phyloP scores from a whole-genome alignment of 1,284 basidiomycete species.

The Boletus sp. region DNA sequence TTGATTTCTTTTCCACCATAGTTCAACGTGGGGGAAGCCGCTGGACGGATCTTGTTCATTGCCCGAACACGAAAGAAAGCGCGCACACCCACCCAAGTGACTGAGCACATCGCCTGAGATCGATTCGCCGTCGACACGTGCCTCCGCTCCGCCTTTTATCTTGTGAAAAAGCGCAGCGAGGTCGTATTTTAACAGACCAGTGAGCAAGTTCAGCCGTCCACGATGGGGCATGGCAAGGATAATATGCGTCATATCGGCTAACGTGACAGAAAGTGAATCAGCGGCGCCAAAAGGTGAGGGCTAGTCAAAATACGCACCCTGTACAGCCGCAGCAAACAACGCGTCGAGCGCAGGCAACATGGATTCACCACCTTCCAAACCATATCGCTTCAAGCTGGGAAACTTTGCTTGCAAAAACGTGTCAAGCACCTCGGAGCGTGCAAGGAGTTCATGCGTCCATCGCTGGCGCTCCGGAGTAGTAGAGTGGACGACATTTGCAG shows the following conservation, averaged over 20 bases:
- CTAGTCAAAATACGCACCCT: conserved; percentile 41
- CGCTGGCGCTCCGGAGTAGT: conserved; percentile 35
- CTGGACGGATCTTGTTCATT: conserved; percentile 32
- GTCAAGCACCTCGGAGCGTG: conserved; percentile 77
- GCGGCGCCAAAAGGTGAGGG: neutral
- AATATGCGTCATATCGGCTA: conserved; percentile 67
- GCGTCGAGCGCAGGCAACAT: conserved; percentile 84
- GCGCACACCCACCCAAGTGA: conserved; percentile 57
- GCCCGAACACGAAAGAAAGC: neutral
- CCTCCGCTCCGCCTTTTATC: conserved; percentile 75
- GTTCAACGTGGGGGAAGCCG: conserved; percentile 54
- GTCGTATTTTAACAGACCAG: conserved; percentile 65
- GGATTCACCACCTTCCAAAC: conserved; percentile 84
- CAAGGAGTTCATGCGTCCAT: conserved; percentile 66
- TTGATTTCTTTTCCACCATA: conserved; percentile 56
- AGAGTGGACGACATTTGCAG: conserved; percentile 22
- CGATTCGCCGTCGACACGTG: conserved; percentile 57
- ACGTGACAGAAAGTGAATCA: conserved; percentile 4
- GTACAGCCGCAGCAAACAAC: conserved; percentile 64
- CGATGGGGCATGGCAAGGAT: conserved; percentile 82
- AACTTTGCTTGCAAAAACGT: conserved; percentile 79
- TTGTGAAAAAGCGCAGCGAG: conserved; percentile 77
- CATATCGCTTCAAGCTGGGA: conserved; percentile 80
- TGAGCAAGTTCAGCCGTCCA: conserved; percentile 85
- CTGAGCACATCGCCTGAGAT: conserved; percentile 83